Percentiles rank a stretch among this genome's conserved stretches.
phyloP scores from a whole-genome alignment of 2,329 filamentous ascomycete species.

The Alternaria hordeiaustralica region DNA sequence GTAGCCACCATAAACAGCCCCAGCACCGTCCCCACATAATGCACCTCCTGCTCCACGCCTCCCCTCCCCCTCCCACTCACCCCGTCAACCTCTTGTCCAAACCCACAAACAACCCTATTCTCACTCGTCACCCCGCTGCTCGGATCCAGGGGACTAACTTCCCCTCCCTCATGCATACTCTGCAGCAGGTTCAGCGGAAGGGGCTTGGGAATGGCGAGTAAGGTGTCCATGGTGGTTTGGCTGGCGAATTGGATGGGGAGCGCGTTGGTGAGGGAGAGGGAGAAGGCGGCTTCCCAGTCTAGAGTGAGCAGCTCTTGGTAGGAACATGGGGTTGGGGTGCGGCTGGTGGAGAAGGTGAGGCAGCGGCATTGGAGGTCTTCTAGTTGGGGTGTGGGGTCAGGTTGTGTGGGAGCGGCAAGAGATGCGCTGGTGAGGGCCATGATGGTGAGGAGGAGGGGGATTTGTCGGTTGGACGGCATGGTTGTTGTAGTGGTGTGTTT shows the following conservation, averaged over 20 bases:
- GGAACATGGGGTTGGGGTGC: constrained; percentile 27
- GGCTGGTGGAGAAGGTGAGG: constrained; percentile 28
- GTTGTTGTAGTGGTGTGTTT: neutral
- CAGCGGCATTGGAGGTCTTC: constrained; percentile 36
- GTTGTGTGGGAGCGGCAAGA: constrained; percentile 16
- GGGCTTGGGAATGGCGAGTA: constrained; percentile 25
- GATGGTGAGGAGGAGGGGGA: constrained; percentile 7
- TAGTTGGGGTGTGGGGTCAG: constrained; percentile 11
- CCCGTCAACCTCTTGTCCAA: constrained; percentile 29
- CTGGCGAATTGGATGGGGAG: constrained; percentile 35
- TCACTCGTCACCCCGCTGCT: constrained; percentile 13
- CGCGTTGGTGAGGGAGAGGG: constrained; percentile 26
- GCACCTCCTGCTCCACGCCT: constrained; percentile 9
- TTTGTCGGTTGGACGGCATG: constrained; percentile 5
- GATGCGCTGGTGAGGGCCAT: constrained; percentile 4
- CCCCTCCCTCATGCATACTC: constrained; percentile 16
- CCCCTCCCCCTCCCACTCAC: constrained; percentile 4
- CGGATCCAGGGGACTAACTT: constrained; percentile 14
- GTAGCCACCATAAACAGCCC: constrained; percentile 27
- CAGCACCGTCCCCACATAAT: constrained; percentile 26
- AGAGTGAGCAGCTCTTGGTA: constrained; percentile 28
- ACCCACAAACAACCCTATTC: constrained; percentile 34
- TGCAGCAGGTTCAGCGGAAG: constrained; percentile 28
- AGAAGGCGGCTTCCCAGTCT: constrained; percentile 32
- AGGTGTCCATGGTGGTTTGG: constrained; percentile 22